These are phyloP conservation scores for Taxawa tesnikishii DNA, from an alignment of 2,329 filamentous ascomycete species.

Conservation along the genomic window DNA sequence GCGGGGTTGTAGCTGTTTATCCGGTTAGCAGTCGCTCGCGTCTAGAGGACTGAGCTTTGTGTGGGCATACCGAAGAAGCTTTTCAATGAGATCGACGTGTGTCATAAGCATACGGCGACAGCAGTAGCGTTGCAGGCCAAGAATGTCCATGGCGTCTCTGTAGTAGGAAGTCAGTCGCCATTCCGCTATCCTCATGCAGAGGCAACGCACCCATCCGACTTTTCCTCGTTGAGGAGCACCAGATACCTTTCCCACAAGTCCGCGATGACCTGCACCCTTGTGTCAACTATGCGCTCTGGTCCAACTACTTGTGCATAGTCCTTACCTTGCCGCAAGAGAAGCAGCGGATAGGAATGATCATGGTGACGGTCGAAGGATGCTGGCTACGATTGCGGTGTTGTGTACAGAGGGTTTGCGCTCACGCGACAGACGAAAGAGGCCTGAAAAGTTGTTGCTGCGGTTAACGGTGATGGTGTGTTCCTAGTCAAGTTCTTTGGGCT, in stretches of 20 bases:
- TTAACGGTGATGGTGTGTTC: too few species aligned
- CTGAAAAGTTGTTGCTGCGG: too few species aligned
- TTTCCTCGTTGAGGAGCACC: constrained; percentile 65
- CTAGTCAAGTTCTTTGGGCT: too few species aligned
- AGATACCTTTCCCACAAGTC: constrained; percentile 97
- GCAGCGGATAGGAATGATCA: constrained; percentile 98
- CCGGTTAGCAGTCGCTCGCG: not conserved
- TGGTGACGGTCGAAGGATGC: too few species aligned
- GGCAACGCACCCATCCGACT: constrained; percentile 19
- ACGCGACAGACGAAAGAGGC: too few species aligned
- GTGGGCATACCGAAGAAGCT: constrained; percentile 69
- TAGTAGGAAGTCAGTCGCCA: constrained; percentile 10
- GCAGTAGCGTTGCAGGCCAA: constrained; percentile 92
- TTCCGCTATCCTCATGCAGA: too few species aligned
- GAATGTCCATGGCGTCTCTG: constrained; percentile 91
- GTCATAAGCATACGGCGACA: constrained; percentile 99
- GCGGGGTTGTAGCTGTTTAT: constrained; percentile 21
- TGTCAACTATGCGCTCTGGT: constrained; percentile 6
- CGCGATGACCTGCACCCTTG: constrained; percentile 64
- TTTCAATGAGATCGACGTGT: constrained; percentile 97
- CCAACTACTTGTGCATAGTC: too few species aligned
- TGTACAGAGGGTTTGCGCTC: too few species aligned
- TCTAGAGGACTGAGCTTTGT: too few species aligned
- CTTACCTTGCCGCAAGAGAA: constrained; percentile 97
- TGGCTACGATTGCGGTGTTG: too few species aligned